phyloP scores from a whole-genome alignment of 179 eudicot genomes.

The Patellifolia procumbens region DNA sequence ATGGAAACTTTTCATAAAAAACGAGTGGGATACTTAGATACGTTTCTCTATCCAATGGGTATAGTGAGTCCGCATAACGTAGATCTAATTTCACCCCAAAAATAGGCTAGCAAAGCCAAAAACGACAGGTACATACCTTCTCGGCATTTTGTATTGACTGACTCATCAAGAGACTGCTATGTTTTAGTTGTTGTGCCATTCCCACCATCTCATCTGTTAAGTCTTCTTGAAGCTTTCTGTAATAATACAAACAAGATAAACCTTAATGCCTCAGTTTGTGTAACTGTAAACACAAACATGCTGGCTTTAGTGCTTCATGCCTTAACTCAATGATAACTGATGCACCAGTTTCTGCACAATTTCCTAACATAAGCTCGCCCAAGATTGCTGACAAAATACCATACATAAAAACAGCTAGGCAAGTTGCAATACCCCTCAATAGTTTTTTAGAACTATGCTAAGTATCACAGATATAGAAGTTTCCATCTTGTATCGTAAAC shows the following conservation, averaged over 20 bases:
- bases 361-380: not conserved
- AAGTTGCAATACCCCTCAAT: not conserved
- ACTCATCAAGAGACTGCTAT: conserved; percentile 79
- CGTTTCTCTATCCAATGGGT: too few species aligned
- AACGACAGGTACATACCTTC: conserved; percentile 49
- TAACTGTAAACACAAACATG: not conserved
- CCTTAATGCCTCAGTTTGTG: not conserved
- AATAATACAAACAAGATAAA: not conserved
- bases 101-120: not conserved
- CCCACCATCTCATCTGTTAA: conserved; percentile 95
- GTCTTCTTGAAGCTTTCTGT: conserved; percentile 95
- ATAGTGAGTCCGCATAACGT: too few species aligned
- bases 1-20: too few species aligned
- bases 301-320: not conserved
- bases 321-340: not conserved
- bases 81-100: too few species aligned
- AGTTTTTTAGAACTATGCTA: not conserved
- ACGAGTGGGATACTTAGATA: too few species aligned
- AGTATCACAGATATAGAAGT: not conserved
- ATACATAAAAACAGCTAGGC: not conserved
- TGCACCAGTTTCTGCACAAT: not conserved
- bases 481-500: not conserved
- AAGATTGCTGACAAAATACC: not conserved
- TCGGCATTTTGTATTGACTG: conserved; percentile 77
- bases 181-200: conserved; percentile 81